Evolutionary conservation across 2,329 filamentous ascomycete genomes (phyloP).

Genomic region (Phyllosticta capitalensis): DNA sequence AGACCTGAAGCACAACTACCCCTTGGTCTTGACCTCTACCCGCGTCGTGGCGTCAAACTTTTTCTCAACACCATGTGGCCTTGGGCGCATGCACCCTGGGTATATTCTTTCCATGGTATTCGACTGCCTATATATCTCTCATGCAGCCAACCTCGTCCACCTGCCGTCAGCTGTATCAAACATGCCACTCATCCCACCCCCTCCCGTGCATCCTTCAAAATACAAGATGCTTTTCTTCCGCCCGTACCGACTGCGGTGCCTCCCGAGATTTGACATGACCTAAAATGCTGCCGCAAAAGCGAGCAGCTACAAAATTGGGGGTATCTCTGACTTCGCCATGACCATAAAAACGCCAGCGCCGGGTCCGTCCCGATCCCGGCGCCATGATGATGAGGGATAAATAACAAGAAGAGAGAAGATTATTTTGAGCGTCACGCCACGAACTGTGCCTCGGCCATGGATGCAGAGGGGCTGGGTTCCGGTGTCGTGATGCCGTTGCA

Average conservation of each 20-base stretch:
- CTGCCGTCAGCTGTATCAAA: background rate
- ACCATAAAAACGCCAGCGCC: conserved; percentile 7
- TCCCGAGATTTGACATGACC: conserved; percentile 7
- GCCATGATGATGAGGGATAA: background rate
- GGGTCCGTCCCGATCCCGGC: background rate
- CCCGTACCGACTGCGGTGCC: background rate
- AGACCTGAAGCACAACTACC: background rate
- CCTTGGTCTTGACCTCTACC: background rate
- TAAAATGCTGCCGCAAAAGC: conserved; percentile 8
- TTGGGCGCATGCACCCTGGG: background rate
- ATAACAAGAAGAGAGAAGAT: background rate
- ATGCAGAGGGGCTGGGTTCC: conserved; percentile 26
- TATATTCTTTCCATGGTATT: background rate
- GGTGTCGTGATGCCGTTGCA: conserved; percentile 27
- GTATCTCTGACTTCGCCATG: conserved; percentile 9
- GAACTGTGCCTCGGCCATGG: background rate
- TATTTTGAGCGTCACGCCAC: background rate
- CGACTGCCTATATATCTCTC: background rate
- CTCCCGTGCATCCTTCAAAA: background rate
- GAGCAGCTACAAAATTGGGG: conserved; percentile 10
- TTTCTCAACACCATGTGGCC: background rate
- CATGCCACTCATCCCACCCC: background rate
- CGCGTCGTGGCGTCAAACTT: background rate
- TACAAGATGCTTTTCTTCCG: background rate
- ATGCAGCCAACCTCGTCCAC: background rate